Percentiles rank a stretch among this genome's conserved stretches.
Evolutionary conservation across 1,284 basidiomycete species (phyloP).

Genomic region (Leccinum pallidistipes): DNA sequence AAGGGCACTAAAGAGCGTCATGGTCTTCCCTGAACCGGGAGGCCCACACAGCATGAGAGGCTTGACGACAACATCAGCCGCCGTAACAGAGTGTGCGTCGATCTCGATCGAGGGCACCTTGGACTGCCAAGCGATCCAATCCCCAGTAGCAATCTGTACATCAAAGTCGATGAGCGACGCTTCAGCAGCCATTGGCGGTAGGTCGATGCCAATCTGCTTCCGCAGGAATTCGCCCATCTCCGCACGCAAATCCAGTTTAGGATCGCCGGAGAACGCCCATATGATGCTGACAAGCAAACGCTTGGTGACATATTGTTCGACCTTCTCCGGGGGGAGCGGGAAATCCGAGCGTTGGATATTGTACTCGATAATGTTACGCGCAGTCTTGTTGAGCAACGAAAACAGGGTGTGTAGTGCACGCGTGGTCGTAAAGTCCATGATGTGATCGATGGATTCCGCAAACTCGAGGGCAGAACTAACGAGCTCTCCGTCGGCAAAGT

Average conservation of each 20-base stretch:
- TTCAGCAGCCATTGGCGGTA: constrained; percentile 75
- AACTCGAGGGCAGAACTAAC: constrained; percentile 79
- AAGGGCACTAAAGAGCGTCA: constrained; percentile 99
- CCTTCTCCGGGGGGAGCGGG: constrained; percentile 79
- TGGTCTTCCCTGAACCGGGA: constrained; percentile 99
- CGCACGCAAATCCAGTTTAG: constrained; percentile 85
- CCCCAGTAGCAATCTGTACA: constrained; percentile 82
- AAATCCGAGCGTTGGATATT: constrained; percentile 96
- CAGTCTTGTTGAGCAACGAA: constrained; percentile 96
- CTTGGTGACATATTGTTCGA: constrained; percentile 90
- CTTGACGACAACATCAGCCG: constrained; percentile 96
- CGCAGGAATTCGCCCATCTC: constrained; percentile 90
- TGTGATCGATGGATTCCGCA: constrained; percentile 86
- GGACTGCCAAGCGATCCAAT: constrained; percentile 92
- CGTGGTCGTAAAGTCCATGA: constrained; percentile 96
- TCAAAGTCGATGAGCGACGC: constrained; percentile 95
- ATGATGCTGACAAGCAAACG: constrained; percentile 92
- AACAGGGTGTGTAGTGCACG: constrained; percentile 95
- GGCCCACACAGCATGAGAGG: constrained; percentile 98
- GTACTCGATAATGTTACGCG: constrained; percentile 93
- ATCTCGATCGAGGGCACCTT: constrained; percentile 95
- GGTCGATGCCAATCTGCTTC: constrained; percentile 85
- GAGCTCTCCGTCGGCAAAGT: constrained; percentile 83
- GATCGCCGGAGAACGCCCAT: constrained; percentile 98
- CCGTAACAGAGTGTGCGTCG: constrained; percentile 93